Conservation (phyloP, 1,139 yeast genomes). For the Tardiomyces digboiensis region DNA sequence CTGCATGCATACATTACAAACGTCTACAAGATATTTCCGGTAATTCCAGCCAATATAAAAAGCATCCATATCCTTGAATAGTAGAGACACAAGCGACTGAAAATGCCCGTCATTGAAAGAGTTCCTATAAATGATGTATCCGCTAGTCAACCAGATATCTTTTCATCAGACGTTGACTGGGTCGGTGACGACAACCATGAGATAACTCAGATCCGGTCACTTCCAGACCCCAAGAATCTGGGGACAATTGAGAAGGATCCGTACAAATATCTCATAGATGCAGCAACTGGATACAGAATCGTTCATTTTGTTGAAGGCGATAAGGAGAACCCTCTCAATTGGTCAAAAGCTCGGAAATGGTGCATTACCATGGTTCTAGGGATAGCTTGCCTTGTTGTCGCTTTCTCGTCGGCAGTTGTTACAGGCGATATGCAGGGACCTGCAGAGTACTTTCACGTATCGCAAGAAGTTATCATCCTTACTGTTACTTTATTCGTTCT, state of each 20-base stretch:
- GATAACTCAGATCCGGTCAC: background rate
- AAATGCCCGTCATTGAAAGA: background rate
- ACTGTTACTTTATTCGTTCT: constrained; percentile 78
- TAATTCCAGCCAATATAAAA: too few relatives aligned
- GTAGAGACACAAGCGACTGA: too few relatives aligned
- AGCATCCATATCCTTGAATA: too few relatives aligned
- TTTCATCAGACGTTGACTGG: background rate
- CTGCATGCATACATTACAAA: too few relatives aligned
- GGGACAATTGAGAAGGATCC: constrained; percentile 39
- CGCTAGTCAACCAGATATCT: background rate
- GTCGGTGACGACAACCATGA: background rate
- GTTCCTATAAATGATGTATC: background rate
- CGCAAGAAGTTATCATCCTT: constrained; percentile 70
- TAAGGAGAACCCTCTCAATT: constrained; percentile 44
- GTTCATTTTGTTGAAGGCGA: constrained; percentile 51
- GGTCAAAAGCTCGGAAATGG: constrained; percentile 43
- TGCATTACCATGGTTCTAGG: constrained; percentile 39
- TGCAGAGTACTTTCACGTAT: constrained; percentile 51
- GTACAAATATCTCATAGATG: constrained; percentile 53
- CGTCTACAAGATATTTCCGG: too few relatives aligned
- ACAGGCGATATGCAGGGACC: constrained; percentile 69
- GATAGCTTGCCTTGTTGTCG: constrained; percentile 56
- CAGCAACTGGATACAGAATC: constrained; percentile 44
- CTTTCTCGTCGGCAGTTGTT: constrained; percentile 82
- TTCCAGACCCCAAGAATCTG: constrained; percentile 12